phyloP scores from a whole-genome alignment of 108 stramenopile genomes.

The Asterionellopsis glacialis region DNA sequence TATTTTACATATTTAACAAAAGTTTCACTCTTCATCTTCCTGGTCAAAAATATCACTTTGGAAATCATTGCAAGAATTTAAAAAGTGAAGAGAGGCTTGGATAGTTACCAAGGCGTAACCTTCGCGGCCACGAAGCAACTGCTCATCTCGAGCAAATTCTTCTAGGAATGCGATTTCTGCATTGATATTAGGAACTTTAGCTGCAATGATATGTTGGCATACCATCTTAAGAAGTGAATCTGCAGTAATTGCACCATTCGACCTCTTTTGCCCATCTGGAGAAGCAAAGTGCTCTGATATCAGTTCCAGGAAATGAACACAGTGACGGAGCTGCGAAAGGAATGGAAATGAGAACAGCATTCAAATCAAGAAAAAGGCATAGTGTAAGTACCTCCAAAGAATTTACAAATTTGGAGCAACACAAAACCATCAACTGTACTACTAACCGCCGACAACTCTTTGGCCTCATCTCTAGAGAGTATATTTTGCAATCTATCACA shows the following conservation, averaged over 20 bases:
- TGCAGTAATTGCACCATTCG: slow-evolving; percentile 56
- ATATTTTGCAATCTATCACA: too few relatives aligned
- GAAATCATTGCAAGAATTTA: slow-evolving; percentile 62
- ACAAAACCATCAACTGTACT: too few relatives aligned
- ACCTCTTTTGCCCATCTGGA: not conserved
- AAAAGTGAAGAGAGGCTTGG: slow-evolving; percentile 79
- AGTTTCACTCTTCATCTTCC: not conserved
- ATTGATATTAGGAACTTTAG: slow-evolving; percentile 56
- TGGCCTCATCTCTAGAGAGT: too few relatives aligned
- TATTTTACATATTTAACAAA: too few relatives aligned
- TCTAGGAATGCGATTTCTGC: slow-evolving; percentile 82
- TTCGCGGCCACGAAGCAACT: slow-evolving; percentile 76
- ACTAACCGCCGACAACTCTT: too few relatives aligned
- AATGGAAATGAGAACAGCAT: too few relatives aligned
- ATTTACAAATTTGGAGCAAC: not conserved
- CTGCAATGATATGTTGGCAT: slow-evolving; percentile 73
- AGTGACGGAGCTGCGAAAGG: slow-evolving; percentile 38
- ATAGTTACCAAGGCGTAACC: slow-evolving; percentile 83
- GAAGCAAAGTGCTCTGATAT: slow-evolving; percentile 63
- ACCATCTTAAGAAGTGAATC: slow-evolving; percentile 77
- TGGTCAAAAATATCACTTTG: slow-evolving; percentile 40
- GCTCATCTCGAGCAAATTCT: slow-evolving; percentile 85
- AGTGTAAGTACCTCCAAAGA: too few relatives aligned
- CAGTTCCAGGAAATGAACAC: slow-evolving; percentile 63
- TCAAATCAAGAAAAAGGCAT: too few relatives aligned